Conservation (phyloP, 2,329 filamentous ascomycete species). For the Blastomyces emzantsi region DNA sequence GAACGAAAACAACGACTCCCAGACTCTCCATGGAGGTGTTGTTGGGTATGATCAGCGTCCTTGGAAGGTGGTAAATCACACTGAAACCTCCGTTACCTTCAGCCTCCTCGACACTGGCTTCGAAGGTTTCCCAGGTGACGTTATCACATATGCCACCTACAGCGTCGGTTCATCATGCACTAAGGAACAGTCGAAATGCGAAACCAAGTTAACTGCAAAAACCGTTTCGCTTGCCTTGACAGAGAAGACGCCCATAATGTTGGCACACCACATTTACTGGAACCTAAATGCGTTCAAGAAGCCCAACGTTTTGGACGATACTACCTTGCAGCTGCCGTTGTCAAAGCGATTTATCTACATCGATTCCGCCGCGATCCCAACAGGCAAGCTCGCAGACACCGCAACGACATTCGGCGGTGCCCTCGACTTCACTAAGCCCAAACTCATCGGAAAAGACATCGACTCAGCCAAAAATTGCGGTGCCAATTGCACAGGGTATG, state of each 20-base stretch:
- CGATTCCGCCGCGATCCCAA: constrained; percentile 61
- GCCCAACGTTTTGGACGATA: constrained; percentile 36
- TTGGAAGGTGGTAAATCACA: constrained; percentile 40
- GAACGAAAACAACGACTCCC: constrained; percentile 43
- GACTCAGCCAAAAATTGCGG: constrained; percentile 63
- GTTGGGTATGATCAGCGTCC: constrained; percentile 42
- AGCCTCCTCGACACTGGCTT: constrained; percentile 36
- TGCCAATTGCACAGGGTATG: constrained; percentile 73
- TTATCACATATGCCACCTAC: constrained; percentile 40
- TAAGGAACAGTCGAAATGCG: constrained; percentile 22
- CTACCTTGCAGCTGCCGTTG: constrained; percentile 38
- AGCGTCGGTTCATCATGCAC: constrained; percentile 33
- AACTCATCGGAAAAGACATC: constrained; percentile 66
- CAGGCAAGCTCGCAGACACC: constrained; percentile 63
- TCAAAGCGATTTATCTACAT: constrained; percentile 38
- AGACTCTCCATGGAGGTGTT: constrained; percentile 46
- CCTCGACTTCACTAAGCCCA: constrained; percentile 62
- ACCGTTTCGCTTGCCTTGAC: constrained; percentile 39
- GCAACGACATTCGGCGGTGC: constrained; percentile 55
- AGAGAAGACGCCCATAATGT: constrained; percentile 42
- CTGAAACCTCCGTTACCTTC: constrained; percentile 38
- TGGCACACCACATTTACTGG: constrained; percentile 45
- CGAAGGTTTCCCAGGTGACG: constrained; percentile 40
- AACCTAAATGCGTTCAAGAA: constrained; percentile 43
- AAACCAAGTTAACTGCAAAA: constrained; percentile 37